Conservation (phyloP, 2,329 filamentous ascomycete genomes). For the Beauveria brongniartii region DNA sequence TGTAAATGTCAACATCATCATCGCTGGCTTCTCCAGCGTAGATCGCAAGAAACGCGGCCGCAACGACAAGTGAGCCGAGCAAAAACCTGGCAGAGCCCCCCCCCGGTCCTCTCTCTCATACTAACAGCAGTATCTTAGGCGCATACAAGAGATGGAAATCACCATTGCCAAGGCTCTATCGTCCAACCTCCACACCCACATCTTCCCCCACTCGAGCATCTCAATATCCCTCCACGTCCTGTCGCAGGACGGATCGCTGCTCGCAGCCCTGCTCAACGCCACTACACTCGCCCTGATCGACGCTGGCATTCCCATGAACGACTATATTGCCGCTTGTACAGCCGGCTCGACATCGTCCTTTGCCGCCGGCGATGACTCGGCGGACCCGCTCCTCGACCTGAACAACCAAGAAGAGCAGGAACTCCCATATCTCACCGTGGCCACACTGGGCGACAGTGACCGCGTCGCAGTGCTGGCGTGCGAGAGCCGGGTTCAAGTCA, state of each 20-base stretch:
- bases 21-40: constrained; percentile 81
- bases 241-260: constrained; percentile 79
- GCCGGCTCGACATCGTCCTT: constrained; percentile 69
- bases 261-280: constrained; percentile 86
- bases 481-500: constrained; percentile 80
- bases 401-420: constrained; percentile 79
- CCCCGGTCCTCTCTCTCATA: not conserved
- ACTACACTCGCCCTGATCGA: constrained; percentile 87
- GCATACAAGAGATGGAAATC: constrained; percentile 71
- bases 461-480: constrained; percentile 73
- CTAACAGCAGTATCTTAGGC: constrained; percentile 38
- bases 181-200: constrained; percentile 70
- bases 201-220: constrained; percentile 85
- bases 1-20: constrained; percentile 71
- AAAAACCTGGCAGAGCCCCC: no score
- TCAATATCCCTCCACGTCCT: constrained; percentile 78
- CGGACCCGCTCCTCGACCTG: constrained; percentile 72
- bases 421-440: constrained; percentile 80
- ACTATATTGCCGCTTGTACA: constrained; percentile 83
- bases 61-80: constrained; percentile 61
- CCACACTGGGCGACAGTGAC: constrained; percentile 65
- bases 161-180: constrained; percentile 72
- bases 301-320: constrained; percentile 89
- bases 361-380: constrained; percentile 54
- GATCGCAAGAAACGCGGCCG: constrained; percentile 71